Conservation (phyloP, 2,329 filamentous ascomycete genomes). For the Elsinoe australis region DNA sequence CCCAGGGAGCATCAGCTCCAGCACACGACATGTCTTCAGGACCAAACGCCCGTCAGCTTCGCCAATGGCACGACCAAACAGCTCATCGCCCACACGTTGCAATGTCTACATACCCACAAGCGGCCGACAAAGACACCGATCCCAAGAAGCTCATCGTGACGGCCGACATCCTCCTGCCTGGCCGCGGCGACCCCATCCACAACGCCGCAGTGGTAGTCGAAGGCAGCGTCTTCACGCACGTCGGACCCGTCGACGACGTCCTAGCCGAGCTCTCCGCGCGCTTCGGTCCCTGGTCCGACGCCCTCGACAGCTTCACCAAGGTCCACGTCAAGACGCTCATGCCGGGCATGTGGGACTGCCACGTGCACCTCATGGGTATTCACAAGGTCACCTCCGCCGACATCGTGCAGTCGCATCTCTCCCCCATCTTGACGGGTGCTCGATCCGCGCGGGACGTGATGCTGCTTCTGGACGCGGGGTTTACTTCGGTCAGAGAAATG, state of each 20-base stretch:
- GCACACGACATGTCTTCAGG: neutral
- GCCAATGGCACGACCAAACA: neutral
- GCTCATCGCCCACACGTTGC: neutral
- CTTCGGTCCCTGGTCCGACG: constrained; percentile 25
- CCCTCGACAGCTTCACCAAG: constrained; percentile 23
- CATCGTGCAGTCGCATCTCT: constrained; percentile 24
- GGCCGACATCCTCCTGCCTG: constrained; percentile 40
- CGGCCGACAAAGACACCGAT: neutral
- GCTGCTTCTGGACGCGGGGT: constrained; percentile 41
- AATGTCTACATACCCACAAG: neutral
- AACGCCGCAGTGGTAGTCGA: constrained; percentile 36
- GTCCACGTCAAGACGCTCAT: constrained; percentile 40
- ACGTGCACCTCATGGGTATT: constrained; percentile 42
- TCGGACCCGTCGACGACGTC: constrained; percentile 27
- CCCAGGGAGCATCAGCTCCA: neutral
- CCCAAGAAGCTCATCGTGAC: constrained; percentile 16
- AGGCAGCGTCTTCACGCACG: constrained; percentile 36
- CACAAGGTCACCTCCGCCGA: constrained; percentile 23
- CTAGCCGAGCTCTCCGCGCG: neutral
- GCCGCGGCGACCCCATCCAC: constrained; percentile 38
- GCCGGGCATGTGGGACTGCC: constrained; percentile 49
- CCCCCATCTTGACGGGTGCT: constrained; percentile 34
- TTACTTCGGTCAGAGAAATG: constrained; percentile 46
- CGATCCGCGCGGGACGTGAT: constrained; percentile 37
- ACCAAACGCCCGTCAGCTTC: neutral